Evolutionary conservation across 2,329 filamentous ascomycete species (phyloP).

Genomic region (Thermothelomyces thermophilus): DNA sequence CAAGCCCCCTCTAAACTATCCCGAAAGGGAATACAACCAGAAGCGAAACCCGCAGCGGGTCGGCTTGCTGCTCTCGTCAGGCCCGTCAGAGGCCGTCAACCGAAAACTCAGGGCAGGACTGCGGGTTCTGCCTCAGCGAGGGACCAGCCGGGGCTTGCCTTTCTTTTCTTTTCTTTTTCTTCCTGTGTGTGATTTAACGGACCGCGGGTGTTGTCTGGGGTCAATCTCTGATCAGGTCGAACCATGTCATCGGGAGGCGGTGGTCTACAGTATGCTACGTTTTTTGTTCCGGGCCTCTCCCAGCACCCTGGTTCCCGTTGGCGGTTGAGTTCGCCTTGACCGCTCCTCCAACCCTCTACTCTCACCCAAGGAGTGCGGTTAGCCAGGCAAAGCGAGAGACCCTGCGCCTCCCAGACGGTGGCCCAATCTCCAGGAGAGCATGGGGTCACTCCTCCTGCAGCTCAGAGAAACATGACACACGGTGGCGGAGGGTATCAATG

Average conservation of each 20-base stretch:
- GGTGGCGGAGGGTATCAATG: too few species aligned
- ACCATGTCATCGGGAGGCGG: background rate
- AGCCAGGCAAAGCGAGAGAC: constrained; percentile 2
- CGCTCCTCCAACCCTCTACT: constrained; percentile 8
- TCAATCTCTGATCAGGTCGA: too few species aligned
- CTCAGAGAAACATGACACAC: background rate
- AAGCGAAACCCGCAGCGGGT: constrained; percentile 2
- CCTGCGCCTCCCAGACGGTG: constrained; percentile 19
- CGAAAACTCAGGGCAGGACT: background rate
- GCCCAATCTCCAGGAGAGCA: background rate
- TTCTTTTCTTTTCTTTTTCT: too few species aligned
- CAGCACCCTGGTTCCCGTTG: constrained; percentile 16
- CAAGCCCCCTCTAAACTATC: background rate
- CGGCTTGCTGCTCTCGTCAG: background rate
- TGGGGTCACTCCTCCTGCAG: too few species aligned
- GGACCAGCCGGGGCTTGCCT: too few species aligned
- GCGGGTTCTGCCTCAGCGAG: background rate
- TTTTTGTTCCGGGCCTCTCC: constrained; percentile 8
- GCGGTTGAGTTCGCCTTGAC: constrained; percentile 12
- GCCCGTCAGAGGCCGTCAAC: constrained; percentile 6
- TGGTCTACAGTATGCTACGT: background rate
- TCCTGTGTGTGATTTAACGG: too few species aligned
- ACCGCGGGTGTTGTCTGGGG: background rate
- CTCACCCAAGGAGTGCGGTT: constrained; percentile 12
- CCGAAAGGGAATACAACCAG: constrained; percentile 4